Base-by-base conservation (phyloP, 805 yeast species). In the Lachancea sp. region DNA sequence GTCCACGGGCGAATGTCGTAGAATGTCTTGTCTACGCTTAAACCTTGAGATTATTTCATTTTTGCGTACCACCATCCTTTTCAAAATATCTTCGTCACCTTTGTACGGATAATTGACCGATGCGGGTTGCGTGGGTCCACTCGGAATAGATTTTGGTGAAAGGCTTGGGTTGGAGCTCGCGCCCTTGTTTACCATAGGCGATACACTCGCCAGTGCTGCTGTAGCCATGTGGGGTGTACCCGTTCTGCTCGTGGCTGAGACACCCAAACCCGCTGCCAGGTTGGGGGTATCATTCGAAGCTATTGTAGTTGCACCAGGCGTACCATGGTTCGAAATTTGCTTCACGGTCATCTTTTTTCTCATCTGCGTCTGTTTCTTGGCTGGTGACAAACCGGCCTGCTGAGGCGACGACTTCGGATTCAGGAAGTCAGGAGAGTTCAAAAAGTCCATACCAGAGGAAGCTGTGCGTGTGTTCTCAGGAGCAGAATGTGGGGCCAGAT, bases 1-100 rank as follows among this genome's bases (percentile, higher is more conserved):
- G 38, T 62, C 67, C 6, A 54, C 40, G 13, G 62, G 52, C 9
- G 65, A 61, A 8, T 45, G 41, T 23, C 48, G 45, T 31, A 56
- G 57, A 5, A 60, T 40, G 33, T 61, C 61, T 45, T 60, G 63
- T 38, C 65, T 56, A 38, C 60, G 64, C 29, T 61, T 60, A 31
- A 48, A 56, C 36, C 65, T 51, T 3, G 61, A 54, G 12, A 56
- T 50, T n/a, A 62, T 45, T 34, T 62, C 65, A 3, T 51, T 50
- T 34, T 60, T 61, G 34, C 54, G 52, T 13, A 49, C 45, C 26
- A 55, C 50, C 46, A 59, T 41, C 22, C 54, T 51, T 22, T 48
- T 55, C 36, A 61, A 45, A n/a, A 43, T 43, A 4, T 50, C 52
- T 39, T 60, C 65, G 36, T 62, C 67, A 19, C 51, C 54, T 36